Conservation (phyloP, 169 alveolate species). For the Cryptosporidium sp. region DNA sequence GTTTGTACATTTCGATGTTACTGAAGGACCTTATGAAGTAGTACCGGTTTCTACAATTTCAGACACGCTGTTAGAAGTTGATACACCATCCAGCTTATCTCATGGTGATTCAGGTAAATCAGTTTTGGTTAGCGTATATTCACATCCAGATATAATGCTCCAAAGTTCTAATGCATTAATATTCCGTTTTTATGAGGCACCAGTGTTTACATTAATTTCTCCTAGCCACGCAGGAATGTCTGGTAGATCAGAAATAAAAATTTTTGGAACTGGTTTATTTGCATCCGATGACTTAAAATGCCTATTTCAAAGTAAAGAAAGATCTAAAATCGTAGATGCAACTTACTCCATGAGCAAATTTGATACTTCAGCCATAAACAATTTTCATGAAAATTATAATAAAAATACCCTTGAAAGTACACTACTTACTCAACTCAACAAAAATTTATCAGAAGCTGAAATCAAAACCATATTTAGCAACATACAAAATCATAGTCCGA, state of each 20-base stretch:
- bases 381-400: conserved; percentile 2
- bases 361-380: neutral
- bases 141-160: conserved; percentile 50
- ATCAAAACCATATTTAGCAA: neutral
- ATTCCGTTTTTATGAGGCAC: conserved; percentile 55
- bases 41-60: conserved; percentile 29
- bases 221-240: conserved; percentile 71
- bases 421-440: neutral
- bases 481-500: conserved; percentile 6
- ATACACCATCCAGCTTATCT: conserved; percentile 43
- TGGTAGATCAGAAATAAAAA: conserved; percentile 61
- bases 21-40: conserved; percentile 75
- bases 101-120: conserved; percentile 44
- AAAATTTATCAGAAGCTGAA: neutral
- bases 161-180: conserved; percentile 59
- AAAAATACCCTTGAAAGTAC: neutral
- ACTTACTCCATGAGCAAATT: conserved; percentile 32
- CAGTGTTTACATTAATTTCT: conserved; percentile 20
- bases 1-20: conserved; percentile 65
- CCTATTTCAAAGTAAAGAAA: conserved; percentile 69
- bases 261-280: conserved; percentile 63
- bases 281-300: conserved; percentile 70
- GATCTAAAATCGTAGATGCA: conserved; percentile 73
- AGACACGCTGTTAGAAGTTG: conserved; percentile 59
- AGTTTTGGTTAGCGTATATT: conserved; percentile 45